Percentiles rank a stretch among this genome's conserved stretches.
Conservation (phyloP, 2,329 filamentous ascomycete genomes). For the Karstenula rhodostoma region DNA sequence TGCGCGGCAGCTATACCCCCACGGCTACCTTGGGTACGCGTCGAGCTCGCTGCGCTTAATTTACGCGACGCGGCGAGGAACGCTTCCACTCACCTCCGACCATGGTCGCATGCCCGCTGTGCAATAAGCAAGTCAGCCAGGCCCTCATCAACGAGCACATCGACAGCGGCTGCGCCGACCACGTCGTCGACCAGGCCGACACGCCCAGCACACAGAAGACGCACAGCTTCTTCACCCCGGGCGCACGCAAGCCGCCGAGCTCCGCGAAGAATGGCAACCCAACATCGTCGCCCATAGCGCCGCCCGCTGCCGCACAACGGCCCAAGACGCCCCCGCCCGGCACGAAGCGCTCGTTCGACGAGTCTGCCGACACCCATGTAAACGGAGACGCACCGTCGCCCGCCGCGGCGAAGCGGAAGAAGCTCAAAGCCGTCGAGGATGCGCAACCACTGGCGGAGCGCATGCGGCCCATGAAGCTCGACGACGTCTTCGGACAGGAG, state of each 20-base stretch:
- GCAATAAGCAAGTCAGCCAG: slow-evolving; percentile 74
- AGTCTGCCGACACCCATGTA: slow-evolving; percentile 23
- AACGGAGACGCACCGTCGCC: slow-evolving; percentile 38
- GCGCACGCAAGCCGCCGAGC: slow-evolving; percentile 50
- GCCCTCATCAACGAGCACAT: slow-evolving; percentile 88
- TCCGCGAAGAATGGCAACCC: slow-evolving; percentile 31
- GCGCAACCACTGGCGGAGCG: slow-evolving; percentile 89
- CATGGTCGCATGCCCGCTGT: slow-evolving; percentile 82
- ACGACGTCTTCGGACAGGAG: slow-evolving; percentile 90
- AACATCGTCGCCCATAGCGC: slow-evolving; percentile 29
- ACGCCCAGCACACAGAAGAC: slow-evolving; percentile 47
- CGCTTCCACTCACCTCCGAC: slow-evolving; percentile 21
- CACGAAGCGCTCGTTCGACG: slow-evolving; percentile 37
- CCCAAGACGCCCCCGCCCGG: slow-evolving; percentile 37
- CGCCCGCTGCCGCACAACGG: slow-evolving; percentile 21
- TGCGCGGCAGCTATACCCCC: background rate
- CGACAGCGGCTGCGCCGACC: slow-evolving; percentile 79
- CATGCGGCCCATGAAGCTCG: slow-evolving; percentile 84
- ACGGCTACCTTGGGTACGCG: background rate
- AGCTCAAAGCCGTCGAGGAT: slow-evolving; percentile 66
- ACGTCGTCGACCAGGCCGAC: slow-evolving; percentile 65
- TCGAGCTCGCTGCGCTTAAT: slow-evolving; percentile 19
- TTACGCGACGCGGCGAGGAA: slow-evolving; percentile 32
- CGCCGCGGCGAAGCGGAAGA: slow-evolving; percentile 65
- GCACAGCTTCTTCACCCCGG: slow-evolving; percentile 64